phyloP scores from a whole-genome alignment of 768 basidiomycete genomes.

The Xerocomellus dryophilus region DNA sequence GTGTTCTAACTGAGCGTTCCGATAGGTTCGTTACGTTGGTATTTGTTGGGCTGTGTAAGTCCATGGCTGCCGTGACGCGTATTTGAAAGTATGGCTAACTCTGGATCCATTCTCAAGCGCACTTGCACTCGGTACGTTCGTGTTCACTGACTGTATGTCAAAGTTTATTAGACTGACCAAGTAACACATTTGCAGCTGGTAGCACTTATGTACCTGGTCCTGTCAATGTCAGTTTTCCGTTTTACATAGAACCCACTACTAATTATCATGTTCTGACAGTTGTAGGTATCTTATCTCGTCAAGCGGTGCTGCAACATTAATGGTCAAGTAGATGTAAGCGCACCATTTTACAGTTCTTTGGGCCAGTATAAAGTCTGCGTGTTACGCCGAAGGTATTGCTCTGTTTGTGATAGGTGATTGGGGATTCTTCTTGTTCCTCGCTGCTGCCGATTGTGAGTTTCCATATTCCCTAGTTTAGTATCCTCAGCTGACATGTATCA shows the following conservation, averaged over 20 bases:
- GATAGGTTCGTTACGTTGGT: conserved; percentile 17
- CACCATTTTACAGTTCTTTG: background rate
- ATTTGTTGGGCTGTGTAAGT: conserved; percentile 12
- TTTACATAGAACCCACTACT: background rate
- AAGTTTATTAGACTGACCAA: background rate
- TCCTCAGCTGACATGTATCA: background rate
- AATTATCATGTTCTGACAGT: background rate
- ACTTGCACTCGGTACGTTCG: conserved; percentile 3
- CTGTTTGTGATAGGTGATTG: background rate
- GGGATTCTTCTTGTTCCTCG: background rate
- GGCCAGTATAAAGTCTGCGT: too few relatives aligned
- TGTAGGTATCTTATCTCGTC: background rate
- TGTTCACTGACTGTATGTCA: background rate
- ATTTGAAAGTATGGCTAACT: background rate
- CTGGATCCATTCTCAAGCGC: background rate
- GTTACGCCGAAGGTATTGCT: background rate
- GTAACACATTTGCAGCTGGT: background rate
- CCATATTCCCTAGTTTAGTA: background rate
- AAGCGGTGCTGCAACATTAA: background rate
- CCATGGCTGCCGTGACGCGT: too few relatives aligned
- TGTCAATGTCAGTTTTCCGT: background rate
- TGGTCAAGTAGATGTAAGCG: conserved; percentile 8
- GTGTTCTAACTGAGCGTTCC: background rate
- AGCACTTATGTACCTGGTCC: conserved; percentile 5
- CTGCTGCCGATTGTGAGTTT: conserved; percentile 7